phyloP scores from a whole-genome alignment of 306 rosid species.

The Pyrus bretschneideri region DNA sequence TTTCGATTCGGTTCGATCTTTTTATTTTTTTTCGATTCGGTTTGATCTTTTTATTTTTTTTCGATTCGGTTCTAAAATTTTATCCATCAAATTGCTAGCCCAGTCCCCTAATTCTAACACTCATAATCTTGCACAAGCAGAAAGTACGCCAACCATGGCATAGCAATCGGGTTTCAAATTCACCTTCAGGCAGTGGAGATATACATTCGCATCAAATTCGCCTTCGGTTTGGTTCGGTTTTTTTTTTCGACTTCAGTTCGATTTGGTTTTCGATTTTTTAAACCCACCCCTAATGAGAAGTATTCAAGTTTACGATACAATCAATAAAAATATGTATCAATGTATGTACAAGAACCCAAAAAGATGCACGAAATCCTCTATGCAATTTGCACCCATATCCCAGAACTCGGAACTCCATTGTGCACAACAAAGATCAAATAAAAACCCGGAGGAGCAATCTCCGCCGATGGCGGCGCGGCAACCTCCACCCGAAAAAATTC shows the following conservation, averaged over 20 bases:
- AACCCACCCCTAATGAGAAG: no score
- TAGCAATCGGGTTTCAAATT: conserved; percentile 51
- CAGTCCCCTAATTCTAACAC: no score
- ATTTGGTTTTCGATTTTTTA: no score
- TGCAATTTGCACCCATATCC: conserved; percentile 3
- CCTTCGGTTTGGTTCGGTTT: no score
- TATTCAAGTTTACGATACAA: neutral
- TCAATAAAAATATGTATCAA: neutral
- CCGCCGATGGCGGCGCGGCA: neutral
- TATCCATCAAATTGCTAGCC: no score
- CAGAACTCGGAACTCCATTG: neutral
- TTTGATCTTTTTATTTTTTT: no score
- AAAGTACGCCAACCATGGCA: conserved; percentile 64
- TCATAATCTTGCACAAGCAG: conserved; percentile 62
- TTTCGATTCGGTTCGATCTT: no score
- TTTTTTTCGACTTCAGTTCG: no score
- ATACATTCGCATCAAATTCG: no score
- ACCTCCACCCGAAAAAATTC: neutral
- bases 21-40: no score
- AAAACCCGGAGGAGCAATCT: neutral
- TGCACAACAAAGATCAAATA: conserved; percentile 1
- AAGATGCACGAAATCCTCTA: neutral
- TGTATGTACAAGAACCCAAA: neutral
- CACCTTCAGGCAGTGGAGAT: conserved; percentile 6
- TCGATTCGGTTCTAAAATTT: no score